phyloP scores from a whole-genome alignment of 1,284 basidiomycete genomes.

The Tetrapyrgos nigripes region DNA sequence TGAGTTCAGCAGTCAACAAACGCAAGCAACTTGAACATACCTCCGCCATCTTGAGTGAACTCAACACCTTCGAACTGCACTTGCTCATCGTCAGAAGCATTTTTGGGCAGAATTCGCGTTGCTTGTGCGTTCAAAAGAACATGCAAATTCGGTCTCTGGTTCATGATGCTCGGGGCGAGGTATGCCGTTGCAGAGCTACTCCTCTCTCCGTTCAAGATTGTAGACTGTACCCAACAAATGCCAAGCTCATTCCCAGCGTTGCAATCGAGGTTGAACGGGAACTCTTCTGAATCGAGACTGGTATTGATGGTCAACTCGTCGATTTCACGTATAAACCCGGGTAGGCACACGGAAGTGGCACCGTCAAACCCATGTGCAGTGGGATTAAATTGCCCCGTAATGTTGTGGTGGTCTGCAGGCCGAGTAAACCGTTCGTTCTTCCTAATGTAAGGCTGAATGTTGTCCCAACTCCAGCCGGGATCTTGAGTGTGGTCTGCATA shows the following conservation, averaged over 20 bases:
- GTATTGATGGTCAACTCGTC: conserved; percentile 9
- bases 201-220: conserved; percentile 21
- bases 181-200: conserved; percentile 28
- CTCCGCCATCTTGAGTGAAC: conserved; percentile 12
- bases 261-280: background rate
- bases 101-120: conserved; percentile 12
- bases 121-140: conserved; percentile 25
- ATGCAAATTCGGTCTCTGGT: conserved; percentile 28
- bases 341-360: conserved; percentile 31
- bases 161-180: conserved; percentile 13
- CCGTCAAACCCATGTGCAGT: conserved; percentile 30
- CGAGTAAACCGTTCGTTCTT: conserved; percentile 32
- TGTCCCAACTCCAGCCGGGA: conserved; percentile 22
- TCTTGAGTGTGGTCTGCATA: conserved; percentile 27
- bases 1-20: background rate
- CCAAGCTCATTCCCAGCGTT: background rate
- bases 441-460: background rate
- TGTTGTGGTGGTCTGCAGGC: conserved; percentile 23
- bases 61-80: conserved; percentile 18
- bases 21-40: background rate
- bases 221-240: conserved; percentile 26
- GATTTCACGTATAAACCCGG: conserved; percentile 3
- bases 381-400: conserved; percentile 31
- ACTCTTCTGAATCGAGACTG: conserved; percentile 12
- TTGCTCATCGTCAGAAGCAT: background rate